Percentiles rank a stretch among this genome's conserved stretches.
These are phyloP conservation scores for Rhytidhysteron rufulum DNA, from an alignment of 2,329 filamentous ascomycete species.

Conservation along the genomic window DNA sequence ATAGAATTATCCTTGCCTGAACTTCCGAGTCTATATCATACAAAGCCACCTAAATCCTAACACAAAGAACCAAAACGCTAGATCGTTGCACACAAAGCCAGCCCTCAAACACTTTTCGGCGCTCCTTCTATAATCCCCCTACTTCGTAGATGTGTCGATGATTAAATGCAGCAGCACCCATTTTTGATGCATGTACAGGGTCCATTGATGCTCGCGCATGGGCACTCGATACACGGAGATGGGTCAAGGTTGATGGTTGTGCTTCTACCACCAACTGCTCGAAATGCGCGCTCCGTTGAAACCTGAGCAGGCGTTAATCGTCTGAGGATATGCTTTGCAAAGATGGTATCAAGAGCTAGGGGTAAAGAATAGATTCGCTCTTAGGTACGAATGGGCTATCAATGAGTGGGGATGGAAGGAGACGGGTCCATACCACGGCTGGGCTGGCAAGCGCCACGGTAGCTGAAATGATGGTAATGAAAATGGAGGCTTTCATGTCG, in stretches of 20 bases:
- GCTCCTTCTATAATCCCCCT: no score
- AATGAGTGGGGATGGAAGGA: constrained; percentile 1
- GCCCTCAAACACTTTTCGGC: no score
- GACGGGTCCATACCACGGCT: constrained; percentile 7
- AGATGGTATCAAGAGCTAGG: background rate
- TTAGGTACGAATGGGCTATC: background rate
- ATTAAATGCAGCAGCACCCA: constrained; percentile 10
- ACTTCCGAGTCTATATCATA: no score
- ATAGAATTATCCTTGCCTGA: no score
- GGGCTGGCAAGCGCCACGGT: constrained; percentile 6
- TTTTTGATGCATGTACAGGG: constrained; percentile 8
- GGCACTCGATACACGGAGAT: constrained; percentile 11
- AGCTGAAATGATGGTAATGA: constrained; percentile 7
- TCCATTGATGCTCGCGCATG: constrained; percentile 7
- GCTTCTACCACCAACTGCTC: constrained; percentile 4
- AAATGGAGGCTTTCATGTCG: constrained; percentile 10
- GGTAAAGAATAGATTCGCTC: background rate
- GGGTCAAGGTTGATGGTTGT: background rate
- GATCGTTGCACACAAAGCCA: no score
- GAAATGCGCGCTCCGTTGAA: constrained; percentile 7
- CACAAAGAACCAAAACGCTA: no score
- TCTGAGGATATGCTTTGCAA: background rate
- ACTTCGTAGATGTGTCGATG: no score
- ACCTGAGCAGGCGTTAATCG: constrained; percentile 5
- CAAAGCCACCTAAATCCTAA: no score